Evolutionary conservation across 192 early-diverging fungal species (phyloP), one percentile per base, ranked within the genome.

Genomic region (Coemansia guatemalensis): DNA sequence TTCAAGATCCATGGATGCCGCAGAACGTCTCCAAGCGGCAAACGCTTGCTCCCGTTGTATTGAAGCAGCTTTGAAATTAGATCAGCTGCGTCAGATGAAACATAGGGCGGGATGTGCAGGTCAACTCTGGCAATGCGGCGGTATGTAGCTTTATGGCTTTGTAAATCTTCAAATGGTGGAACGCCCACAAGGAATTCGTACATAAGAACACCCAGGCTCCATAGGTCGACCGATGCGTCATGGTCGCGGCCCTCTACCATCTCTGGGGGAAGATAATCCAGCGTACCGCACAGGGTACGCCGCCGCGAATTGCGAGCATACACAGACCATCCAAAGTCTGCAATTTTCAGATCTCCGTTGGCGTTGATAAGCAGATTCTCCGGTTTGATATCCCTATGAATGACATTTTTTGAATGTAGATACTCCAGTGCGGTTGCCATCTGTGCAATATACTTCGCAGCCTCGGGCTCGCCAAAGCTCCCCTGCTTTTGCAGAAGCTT

Each of bases 261-360:
- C 83, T 98, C 96, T 17, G 96, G 96, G 6, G 96, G 89, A 41
- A 98, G 73, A 68, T 98, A 98, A 73, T 98, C 96, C 56, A 96
- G 75, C 6, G 96, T 98, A 12, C 96, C 96, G 66, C 96, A 98
- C 20, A 96, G 64, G 0, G 96, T 98, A 48, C 77, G 81, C 55
- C 96, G 85, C 71, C 95, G 89, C 55, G 83, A 79, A 54, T 86
- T 84, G 17, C 87, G 89, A 27, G 93, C 87, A 65, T 95, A 91
- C 11, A 98, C 94, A 1, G 91, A 92, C 96, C 96, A 98, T 1
- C 96, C 96, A 85, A 98, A 98, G 81, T 98, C 96, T 14, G 88
- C 92, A 71, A 98, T 95, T 63, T 97, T 97, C 44, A 98, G 82
- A 61, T 95, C 91, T 26, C 93, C 95, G 25, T 91, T 82, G 18